Evolutionary conservation across 2,329 filamentous ascomycete species (phyloP).

Genomic region (Colletotrichum aenigma): DNA sequence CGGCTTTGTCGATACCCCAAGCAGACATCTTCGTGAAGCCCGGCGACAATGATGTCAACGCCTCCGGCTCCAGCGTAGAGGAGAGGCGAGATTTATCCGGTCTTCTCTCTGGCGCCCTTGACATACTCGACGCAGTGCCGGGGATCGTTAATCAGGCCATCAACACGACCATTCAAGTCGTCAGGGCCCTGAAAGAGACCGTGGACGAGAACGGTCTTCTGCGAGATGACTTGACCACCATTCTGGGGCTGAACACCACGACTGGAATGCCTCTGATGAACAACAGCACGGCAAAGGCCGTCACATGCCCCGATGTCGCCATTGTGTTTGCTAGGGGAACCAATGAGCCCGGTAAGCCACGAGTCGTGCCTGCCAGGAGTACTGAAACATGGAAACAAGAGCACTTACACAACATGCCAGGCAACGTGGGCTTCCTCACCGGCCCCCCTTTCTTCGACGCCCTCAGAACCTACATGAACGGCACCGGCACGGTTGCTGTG

Average conservation of each 20-base stretch:
- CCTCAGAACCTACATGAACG: slow-evolving; percentile 23
- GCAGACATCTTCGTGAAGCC: neutral
- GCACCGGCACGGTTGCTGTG: slow-evolving; percentile 23
- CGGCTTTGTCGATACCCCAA: neutral
- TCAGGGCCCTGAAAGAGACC: slow-evolving; percentile 14
- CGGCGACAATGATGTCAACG: neutral
- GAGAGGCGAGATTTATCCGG: slow-evolving; percentile 7
- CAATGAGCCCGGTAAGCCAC: slow-evolving; percentile 19
- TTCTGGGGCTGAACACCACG: slow-evolving; percentile 4
- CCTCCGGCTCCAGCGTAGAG: neutral
- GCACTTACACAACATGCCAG: neutral
- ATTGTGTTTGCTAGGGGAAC: slow-evolving; percentile 19
- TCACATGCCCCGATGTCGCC: slow-evolving; percentile 18
- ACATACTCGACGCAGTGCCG: slow-evolving; percentile 11
- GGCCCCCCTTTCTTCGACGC: slow-evolving; percentile 30
- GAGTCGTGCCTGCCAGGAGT: neutral
- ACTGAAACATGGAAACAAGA: neutral
- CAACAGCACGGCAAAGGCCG: neutral
- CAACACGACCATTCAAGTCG: slow-evolving; percentile 16
- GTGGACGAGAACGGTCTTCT: slow-evolving; percentile 15
- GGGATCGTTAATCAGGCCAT: slow-evolving; percentile 5
- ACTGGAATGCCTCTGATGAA: neutral
- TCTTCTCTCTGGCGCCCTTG: slow-evolving; percentile 5
- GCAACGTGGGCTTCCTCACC: slow-evolving; percentile 31
- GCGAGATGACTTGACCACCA: slow-evolving; percentile 10